Percentiles rank a stretch among this genome's conserved stretches.
Evolutionary conservation across 495 filamentous ascomycete species (phyloP).

Genomic region (Aspergillus sparsus): DNA sequence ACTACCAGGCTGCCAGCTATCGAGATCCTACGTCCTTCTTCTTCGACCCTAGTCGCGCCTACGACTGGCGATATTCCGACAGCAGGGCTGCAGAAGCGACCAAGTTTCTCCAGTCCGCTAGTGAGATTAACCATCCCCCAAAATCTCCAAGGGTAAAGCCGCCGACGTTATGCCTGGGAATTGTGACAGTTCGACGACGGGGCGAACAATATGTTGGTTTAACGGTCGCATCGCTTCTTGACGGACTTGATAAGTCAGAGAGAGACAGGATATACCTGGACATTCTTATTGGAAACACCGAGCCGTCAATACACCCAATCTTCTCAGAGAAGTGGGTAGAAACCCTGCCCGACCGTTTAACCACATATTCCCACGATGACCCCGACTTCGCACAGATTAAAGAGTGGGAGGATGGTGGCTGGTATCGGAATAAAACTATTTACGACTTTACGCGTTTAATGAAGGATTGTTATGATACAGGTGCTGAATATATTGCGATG

Average conservation of each 20-base stretch:
- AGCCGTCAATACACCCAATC: constrained; percentile 32
- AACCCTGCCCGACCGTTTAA: constrained; percentile 21
- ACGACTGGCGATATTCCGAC: constrained; percentile 35
- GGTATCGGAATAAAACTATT: constrained; percentile 26
- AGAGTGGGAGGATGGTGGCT: constrained; percentile 34
- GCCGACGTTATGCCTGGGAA: constrained; percentile 23
- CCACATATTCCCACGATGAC: constrained; percentile 32
- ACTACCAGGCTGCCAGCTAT: constrained; percentile 26
- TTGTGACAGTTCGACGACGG: constrained; percentile 21
- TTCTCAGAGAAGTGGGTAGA: constrained; percentile 23
- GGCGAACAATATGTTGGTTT: constrained; percentile 39
- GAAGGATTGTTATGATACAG: constrained; percentile 22
- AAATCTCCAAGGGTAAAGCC: not conserved
- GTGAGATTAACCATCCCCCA: not conserved
- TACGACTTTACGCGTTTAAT: constrained; percentile 23
- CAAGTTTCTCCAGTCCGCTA: constrained; percentile 29
- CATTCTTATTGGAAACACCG: constrained; percentile 50
- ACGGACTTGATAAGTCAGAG: constrained; percentile 44
- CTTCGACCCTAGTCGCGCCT: constrained; percentile 37
- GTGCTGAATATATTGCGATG: constrained; percentile 24
- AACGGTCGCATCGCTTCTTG: constrained; percentile 49
- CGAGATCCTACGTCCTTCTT: constrained; percentile 45
- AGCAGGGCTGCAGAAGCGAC: constrained; percentile 35
- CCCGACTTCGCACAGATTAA: constrained; percentile 43
- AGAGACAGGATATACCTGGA: constrained; percentile 23